These are phyloP conservation scores for Hypoxylon crocopeplum DNA, from an alignment of 495 filamentous ascomycete genomes.

Conservation along the genomic window DNA sequence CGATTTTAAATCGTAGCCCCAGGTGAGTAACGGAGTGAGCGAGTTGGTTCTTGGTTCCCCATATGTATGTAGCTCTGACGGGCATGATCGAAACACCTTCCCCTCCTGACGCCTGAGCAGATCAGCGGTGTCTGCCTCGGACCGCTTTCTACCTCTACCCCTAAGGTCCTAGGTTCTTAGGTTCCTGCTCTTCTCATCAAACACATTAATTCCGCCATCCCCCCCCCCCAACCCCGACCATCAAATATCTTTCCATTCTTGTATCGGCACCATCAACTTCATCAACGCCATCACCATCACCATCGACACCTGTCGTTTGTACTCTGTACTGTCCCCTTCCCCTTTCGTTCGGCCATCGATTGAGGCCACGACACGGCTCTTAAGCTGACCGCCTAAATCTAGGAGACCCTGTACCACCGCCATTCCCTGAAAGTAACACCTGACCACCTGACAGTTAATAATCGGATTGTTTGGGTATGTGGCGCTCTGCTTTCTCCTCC, in stretches of 20 bases:
- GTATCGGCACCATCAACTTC: conserved; percentile 4
- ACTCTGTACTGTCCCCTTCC: not conserved
- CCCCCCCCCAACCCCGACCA: conserved; percentile 12
- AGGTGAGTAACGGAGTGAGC: not conserved
- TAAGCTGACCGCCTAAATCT: conserved; percentile 34
- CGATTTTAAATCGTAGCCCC: too few species aligned
- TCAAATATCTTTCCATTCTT: conserved; percentile 6
- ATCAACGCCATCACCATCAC: not conserved
- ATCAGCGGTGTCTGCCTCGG: conserved; percentile 35
- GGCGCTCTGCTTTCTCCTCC: not conserved
- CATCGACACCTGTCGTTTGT: not conserved
- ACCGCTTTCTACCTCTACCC: conserved; percentile 1
- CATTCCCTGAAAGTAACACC: conserved; percentile 21
- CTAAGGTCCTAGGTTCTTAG: conserved; percentile 8
- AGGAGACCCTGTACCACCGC: conserved; percentile 16
- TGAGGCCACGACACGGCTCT: conserved; percentile 26
- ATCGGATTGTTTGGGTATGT: conserved; percentile 22
- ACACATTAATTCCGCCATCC: conserved; percentile 30
- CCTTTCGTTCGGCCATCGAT: conserved; percentile 6
- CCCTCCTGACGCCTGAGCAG: conserved; percentile 25
- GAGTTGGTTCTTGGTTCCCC: not conserved
- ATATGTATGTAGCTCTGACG: not conserved
- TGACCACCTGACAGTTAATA: conserved; percentile 35
- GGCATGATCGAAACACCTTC: conserved; percentile 30
- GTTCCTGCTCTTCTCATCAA: conserved; percentile 13